Percentiles rank a stretch among this genome's conserved stretches.
phyloP scores from a whole-genome alignment of 345 rosid genomes.

The Hibiscus syriacus region DNA sequence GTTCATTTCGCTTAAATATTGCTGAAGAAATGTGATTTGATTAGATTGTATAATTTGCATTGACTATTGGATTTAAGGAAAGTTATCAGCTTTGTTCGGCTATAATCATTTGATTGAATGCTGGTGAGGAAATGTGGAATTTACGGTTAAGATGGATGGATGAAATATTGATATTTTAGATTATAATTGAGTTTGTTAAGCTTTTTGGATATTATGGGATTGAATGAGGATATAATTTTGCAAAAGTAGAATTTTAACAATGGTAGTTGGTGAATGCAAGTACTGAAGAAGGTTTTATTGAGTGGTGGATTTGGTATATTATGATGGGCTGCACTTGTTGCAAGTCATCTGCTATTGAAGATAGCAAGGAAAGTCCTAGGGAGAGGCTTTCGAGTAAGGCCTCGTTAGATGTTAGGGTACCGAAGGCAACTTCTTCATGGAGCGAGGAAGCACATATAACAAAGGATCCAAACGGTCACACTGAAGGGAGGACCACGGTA shows the following conservation, averaged over 20 bases:
- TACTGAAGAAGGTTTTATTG: constrained; percentile 10
- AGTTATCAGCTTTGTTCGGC: background rate
- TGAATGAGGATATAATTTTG: constrained; percentile 19
- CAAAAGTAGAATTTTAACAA: constrained; percentile 14
- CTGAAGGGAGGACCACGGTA: constrained; percentile 47
- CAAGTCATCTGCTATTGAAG: constrained; percentile 83
- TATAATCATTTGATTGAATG: background rate
- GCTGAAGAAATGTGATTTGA: constrained; percentile 10
- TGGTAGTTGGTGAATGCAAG: constrained; percentile 25
- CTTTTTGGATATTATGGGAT: constrained; percentile 16
- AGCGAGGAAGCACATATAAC: constrained; percentile 54
- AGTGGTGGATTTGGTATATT: constrained; percentile 30
- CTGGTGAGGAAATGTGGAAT: constrained; percentile 6
- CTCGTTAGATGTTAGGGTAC: constrained; percentile 44
- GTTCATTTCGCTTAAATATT: constrained; percentile 5
- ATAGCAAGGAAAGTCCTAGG: constrained; percentile 75
- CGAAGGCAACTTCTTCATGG: constrained; percentile 60
- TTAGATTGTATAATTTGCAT: background rate
- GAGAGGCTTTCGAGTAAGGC: constrained; percentile 54
- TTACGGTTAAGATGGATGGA: constrained; percentile 5
- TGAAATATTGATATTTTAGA: constrained; percentile 11
- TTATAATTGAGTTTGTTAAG: constrained; percentile 10
- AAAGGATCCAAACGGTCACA: constrained; percentile 47
- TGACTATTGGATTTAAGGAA: constrained; percentile 7
- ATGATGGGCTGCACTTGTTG: constrained; percentile 87